These are phyloP conservation scores for Lachnellula willkommii DNA, from an alignment of 2,329 filamentous ascomycete species.

Conservation along the genomic window DNA sequence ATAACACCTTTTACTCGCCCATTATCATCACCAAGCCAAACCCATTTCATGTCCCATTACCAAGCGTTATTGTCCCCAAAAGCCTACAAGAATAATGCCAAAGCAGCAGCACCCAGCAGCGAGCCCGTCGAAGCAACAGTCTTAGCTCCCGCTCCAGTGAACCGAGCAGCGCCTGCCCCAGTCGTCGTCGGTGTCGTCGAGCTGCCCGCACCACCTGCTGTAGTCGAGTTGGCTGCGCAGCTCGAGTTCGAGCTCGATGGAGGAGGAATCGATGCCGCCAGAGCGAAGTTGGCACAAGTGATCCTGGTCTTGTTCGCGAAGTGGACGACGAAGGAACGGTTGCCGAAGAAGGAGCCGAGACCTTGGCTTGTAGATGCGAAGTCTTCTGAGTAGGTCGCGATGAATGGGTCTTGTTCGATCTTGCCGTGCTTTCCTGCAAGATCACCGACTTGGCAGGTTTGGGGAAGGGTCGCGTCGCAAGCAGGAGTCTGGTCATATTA, in stretches of 20 bases:
- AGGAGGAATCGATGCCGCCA: constrained; percentile 8
- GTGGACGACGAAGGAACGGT: constrained; percentile 60
- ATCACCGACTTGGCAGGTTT: constrained; percentile 72
- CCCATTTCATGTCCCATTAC: background rate
- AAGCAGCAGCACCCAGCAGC: constrained; percentile 1
- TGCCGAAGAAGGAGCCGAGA: constrained; percentile 55
- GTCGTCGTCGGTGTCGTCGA: background rate
- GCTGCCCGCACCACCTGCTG: background rate
- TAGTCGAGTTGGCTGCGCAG: background rate
- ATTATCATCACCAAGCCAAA: background rate
- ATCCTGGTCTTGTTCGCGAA: constrained; percentile 59
- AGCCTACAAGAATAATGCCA: constrained; percentile 5
- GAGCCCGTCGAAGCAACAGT: background rate
- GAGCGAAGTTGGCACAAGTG: constrained; percentile 57
- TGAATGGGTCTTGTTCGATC: constrained; percentile 48
- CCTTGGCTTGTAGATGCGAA: constrained; percentile 51
- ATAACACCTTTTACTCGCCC: background rate
- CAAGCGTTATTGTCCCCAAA: background rate
- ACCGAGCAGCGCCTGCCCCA: background rate
- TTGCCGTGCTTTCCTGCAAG: constrained; percentile 68
- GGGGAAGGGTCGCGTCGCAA: constrained; percentile 53
- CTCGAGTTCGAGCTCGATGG: background rate
- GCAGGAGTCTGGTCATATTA: constrained; percentile 43
- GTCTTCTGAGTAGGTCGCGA: constrained; percentile 47
- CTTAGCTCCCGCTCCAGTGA: constrained; percentile 1